Conservation (phyloP, 768 basidiomycete species). For the Dendrothele bispora region DNA sequence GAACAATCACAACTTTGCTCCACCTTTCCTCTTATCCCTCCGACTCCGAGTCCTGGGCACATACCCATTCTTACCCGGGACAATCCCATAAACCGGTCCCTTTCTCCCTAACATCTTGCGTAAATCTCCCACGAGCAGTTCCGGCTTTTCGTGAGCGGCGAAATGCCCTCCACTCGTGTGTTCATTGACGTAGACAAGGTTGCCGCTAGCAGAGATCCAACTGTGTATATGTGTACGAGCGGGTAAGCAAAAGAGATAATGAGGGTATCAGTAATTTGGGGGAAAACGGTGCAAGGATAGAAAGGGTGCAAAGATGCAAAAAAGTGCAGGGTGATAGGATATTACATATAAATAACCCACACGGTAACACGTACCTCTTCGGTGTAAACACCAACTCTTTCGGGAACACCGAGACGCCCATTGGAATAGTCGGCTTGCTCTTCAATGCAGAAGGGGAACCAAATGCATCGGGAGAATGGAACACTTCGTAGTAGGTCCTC, state of each 20-base stretch:
- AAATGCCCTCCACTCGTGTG: conserved; percentile 7
- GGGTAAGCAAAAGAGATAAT: too few relatives aligned
- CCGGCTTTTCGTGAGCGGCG: conserved; percentile 6
- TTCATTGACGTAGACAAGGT: background rate
- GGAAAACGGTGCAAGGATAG: too few relatives aligned
- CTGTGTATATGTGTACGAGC: too few relatives aligned
- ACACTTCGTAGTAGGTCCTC: conserved; percentile 58
- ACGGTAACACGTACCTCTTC: conserved; percentile 11
- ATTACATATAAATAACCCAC: too few relatives aligned
- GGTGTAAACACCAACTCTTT: conserved; percentile 33
- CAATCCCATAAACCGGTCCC: conserved; percentile 31
- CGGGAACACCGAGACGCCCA: conserved; percentile 54
- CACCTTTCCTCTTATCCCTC: too few relatives aligned
- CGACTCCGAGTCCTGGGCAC: too few relatives aligned
- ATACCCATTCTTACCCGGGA: conserved; percentile 29
- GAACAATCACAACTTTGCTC: too few relatives aligned
- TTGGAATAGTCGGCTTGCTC: conserved; percentile 36
- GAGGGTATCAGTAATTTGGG: too few relatives aligned
- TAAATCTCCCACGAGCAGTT: conserved; percentile 32
- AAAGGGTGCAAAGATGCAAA: too few relatives aligned
- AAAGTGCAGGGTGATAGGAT: too few relatives aligned
- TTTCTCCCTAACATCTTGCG: conserved; percentile 37
- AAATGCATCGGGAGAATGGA: conserved; percentile 15
- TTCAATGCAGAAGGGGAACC: conserved; percentile 1
- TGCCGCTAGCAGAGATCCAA: background rate